Evolutionary conservation across 73 alveolate genomes (phyloP), one percentile per base, ranked within the genome.

Genomic region (Stentor roeselii): DNA sequence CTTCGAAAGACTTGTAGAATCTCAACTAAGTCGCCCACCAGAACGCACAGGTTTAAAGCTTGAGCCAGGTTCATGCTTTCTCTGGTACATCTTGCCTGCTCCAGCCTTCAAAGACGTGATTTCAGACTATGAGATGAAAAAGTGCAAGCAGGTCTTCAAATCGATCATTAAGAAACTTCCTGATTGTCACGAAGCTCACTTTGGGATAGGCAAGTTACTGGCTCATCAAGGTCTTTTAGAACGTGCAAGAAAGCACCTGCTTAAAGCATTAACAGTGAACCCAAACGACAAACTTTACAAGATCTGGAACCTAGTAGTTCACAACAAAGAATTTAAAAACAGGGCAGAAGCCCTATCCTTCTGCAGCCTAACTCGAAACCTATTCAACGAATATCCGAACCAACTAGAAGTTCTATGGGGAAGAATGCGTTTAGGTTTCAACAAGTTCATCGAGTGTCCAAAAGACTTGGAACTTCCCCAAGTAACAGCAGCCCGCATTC

Each of bases 171-270:
- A 34, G 0, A 67, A 78, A 85, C 59, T 37, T 21, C 83, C 86
- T 3, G 6, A 2, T 3, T 87, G 95, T 3, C 89, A 90, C 60
- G 95, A 90, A 74, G 95, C 95, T 3, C 85, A 74, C 38, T 87
- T 83, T 67, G 93, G 92, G 3, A 75, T 90, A 4, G 90, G 90
- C 3, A 86, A 82, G 83, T 59, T 90, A 1, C 84, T 82, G 38
- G 78, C 77, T 50, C 87, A 89, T 41, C 76, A 61, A 42, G 80
- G 87, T 14, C 60, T 38, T 42, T 60, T 82, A 39, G 90, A 82
- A 30, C n/a, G 37, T 36, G 95, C 95, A 3, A 31, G 74, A 31
- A 88, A 87, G 40, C 86, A 76, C 37, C 39, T 90, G 3, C 3
- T 11, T 3, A 34, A 42, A 42, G 93, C 95, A 2, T 3, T 82